Base-by-base conservation (phyloP, 495 filamentous ascomycete genomes). In the Chaetomidium leptoderma region DNA sequence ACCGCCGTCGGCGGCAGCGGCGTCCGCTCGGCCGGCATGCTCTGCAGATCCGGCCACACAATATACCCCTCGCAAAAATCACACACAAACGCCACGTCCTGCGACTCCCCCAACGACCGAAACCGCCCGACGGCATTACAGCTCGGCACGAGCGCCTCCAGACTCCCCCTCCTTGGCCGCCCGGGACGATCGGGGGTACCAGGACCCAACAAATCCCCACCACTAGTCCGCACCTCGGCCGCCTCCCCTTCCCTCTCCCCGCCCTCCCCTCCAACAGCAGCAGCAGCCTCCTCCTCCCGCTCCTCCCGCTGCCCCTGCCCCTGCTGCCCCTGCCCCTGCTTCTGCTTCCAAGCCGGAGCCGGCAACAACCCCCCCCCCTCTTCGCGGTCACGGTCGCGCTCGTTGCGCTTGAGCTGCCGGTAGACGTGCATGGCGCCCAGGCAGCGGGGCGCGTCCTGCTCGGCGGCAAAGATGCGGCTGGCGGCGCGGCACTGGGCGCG, bases 21-120 rank as follows among this genome's bases (percentile, higher is more conserved):
- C 11, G 66, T 53, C 21, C 76, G 57, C 36, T 65, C 65, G 1
- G 72, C 66, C 13, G 76, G 75, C 61, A 78, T 72, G 4, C 59
- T 62, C 43, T 62, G 63, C 50, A 78, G 59, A 57, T 79, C 72
- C 29, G 73, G 66, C 76, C 76, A 79, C 23, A 79, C 66, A 13
- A 79, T 57, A 39, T 70, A 74, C 8, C 76, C 76, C 61, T 77
- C 73, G 68, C 76, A 79, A 57, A 74, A 79, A 61, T 79, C 72
- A 61, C 76, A 79, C 0, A 78, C 69, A 53, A 78, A 79, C 2
- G 76, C 76, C 17, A 73, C 72, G 55, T 78, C 74, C n/a, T 47
- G 59, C n/a, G 69, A 30, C 3, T 35, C 64, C 24, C 63, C 69
- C 23, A 76, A 63, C 6, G 73, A 66, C 64, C 76, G 69, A 50